phyloP scores from a whole-genome alignment of 192 early-diverging fungal genomes.

The Allomyces macrogynus region DNA sequence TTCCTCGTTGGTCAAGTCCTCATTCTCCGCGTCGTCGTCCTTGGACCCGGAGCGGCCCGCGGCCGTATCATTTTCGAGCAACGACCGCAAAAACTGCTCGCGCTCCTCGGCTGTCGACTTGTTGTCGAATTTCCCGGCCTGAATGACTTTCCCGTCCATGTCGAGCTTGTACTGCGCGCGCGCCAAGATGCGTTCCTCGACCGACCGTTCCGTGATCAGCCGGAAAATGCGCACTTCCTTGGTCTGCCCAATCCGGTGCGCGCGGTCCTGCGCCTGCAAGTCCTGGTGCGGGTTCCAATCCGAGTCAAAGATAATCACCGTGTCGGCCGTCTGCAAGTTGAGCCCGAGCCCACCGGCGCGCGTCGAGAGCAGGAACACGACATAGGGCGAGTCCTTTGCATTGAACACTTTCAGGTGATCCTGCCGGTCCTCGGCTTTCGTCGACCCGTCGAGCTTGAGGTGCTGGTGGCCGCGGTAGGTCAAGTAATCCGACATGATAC shows the following conservation, averaged over 20 bases:
- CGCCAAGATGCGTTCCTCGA: constrained; percentile 84
- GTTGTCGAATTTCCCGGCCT: constrained; percentile 98
- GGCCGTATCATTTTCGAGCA: constrained; percentile 55
- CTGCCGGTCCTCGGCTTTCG: constrained; percentile 74
- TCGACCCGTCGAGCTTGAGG: constrained; percentile 79
- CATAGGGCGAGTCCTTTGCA: constrained; percentile 48
- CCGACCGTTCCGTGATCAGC: constrained; percentile 69
- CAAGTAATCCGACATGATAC: constrained; percentile 90
- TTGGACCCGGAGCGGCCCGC: constrained; percentile 10
- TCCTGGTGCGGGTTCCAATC: constrained; percentile 99
- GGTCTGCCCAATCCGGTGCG: constrained; percentile 97
- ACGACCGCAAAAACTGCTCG: constrained; percentile 66
- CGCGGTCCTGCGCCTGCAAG: constrained; percentile 97
- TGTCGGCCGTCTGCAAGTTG: constrained; percentile 91
- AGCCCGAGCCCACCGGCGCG: constrained; percentile 90
- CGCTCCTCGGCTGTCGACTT: constrained; percentile 83
- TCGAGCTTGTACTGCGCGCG: constrained; percentile 89
- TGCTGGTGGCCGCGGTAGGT: constrained; percentile 44
- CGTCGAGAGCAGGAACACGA: constrained; percentile 84
- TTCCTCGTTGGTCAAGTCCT: constrained; percentile 54
- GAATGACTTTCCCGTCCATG: constrained; percentile 95
- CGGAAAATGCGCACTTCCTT: constrained; percentile 93
- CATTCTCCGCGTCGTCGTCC: constrained; percentile 39
- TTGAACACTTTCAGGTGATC: constrained; percentile 65
- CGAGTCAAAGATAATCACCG: constrained; percentile 93